Base-by-base conservation (phyloP, 108 stramenopile species). In the Schizochytrium sp. region DNA sequence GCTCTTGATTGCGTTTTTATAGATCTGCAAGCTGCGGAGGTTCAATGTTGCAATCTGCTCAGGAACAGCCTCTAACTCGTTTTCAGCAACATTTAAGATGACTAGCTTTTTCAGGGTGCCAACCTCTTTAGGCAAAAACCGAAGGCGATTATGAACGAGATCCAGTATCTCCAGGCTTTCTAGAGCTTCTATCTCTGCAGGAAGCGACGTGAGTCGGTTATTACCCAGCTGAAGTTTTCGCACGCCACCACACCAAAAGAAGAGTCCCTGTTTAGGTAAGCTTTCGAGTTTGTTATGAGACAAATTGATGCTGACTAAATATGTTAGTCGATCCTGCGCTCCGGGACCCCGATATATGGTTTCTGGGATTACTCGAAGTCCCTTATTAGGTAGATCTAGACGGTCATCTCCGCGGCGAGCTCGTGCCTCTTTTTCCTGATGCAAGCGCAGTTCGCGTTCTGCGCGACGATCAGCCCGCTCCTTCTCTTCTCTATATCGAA, bases 351-450 rank as follows among this genome's bases (percentile, higher is more conserved):
- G 72, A 42, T 10, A 89, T 1, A 89, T 15, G 40, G 88, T 28
- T 15, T 42, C 15, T 3, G 88, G 88, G 15, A 89, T 17, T 10
- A 12, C 38, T 4, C 64, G 64, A 7, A 89, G 88, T 4, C 88
- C 72, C 64, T 89, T n/a, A 17, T 72, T 46, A 4, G 72, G 42
- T 28, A 89, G 12, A 4, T 72, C 61, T n/a, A 89, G n/a, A 44
- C 72, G 47, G 88, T 89, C 88, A 55, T 83, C 76, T 47, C 76
- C 76, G 76, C 76, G 76, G 10, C 53, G 47, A 2, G 76, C 76
- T n/a, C 76, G 76, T 7, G 76, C 76, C 15, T 83, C 76, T 2
- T 83, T 83, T 55, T 83, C 76, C 28, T 83, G 76, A 10, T 83
- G 76, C 76, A 55, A 28, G 15, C 76, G 76, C 49, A 83, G 53